Evolutionary conservation across 106 monocot genomes (phyloP).

Genomic region (Ottelia alismoides): DNA sequence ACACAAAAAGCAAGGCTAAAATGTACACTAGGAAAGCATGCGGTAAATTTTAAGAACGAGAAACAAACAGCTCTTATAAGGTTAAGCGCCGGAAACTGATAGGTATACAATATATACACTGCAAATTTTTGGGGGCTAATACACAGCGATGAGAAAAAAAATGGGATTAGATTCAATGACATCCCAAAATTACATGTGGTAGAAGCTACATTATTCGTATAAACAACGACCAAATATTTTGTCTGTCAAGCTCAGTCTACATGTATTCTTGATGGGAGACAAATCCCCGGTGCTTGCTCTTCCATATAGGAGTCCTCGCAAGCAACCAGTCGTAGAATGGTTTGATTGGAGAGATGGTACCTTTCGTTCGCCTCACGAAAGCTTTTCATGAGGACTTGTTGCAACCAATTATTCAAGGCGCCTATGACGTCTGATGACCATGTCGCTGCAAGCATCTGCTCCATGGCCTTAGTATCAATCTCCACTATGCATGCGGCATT

Average conservation of each 20-base stretch:
- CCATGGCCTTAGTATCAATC: constrained; percentile 18
- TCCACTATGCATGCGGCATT: constrained; percentile 5
- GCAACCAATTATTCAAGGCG: constrained; percentile 8
- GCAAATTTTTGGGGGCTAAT: too few species aligned
- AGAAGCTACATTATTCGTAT: background rate
- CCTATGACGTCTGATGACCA: constrained; percentile 8
- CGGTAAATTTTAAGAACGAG: too few species aligned
- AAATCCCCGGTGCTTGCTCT: constrained; percentile 7
- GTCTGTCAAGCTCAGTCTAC: background rate
- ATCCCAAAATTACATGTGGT: background rate
- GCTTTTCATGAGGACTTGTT: constrained; percentile 13
- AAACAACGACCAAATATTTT: background rate
- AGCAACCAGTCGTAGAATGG: constrained; percentile 7
- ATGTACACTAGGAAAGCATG: too few species aligned
- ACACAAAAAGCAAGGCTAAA: too few species aligned
- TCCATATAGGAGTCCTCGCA: constrained; percentile 5
- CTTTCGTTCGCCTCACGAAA: constrained; percentile 6
- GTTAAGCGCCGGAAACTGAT: too few species aligned
- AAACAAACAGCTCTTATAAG: too few species aligned
- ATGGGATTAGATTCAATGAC: background rate
- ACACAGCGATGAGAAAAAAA: too few species aligned
- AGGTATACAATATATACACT: too few species aligned
- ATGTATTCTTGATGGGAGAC: constrained; percentile 11
- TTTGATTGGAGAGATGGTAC: constrained; percentile 6
- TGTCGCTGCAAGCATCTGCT: constrained; percentile 19